phyloP scores from a whole-genome alignment of 805 yeast genomes.

The Myxozyma melibiosi region DNA sequence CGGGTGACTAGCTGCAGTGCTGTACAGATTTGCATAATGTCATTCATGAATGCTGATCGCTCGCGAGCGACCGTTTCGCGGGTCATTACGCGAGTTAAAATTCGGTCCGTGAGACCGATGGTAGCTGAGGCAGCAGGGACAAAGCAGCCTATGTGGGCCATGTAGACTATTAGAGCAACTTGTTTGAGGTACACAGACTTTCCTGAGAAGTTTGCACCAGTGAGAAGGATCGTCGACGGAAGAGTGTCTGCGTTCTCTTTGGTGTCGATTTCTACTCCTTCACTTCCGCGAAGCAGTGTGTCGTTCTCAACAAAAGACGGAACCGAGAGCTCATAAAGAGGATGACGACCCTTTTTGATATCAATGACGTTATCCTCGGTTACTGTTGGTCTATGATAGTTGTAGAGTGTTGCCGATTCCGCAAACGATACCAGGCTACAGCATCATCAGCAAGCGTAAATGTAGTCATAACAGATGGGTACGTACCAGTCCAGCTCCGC shows the following conservation, averaged over 20 bases:
- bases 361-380: constrained; percentile 38
- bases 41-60: constrained; percentile 55
- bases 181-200: constrained; percentile 56
- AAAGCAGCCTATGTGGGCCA: constrained; percentile 58
- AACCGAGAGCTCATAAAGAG: constrained; percentile 48
- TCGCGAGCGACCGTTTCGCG: constrained; percentile 47
- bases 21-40: constrained; percentile 49
- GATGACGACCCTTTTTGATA: constrained; percentile 49
- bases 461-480: not conserved
- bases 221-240: constrained; percentile 42
- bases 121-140: constrained; percentile 54
- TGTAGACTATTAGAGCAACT: constrained; percentile 51
- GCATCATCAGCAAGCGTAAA: constrained; percentile 13
- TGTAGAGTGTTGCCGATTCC: constrained; percentile 36
- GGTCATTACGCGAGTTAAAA: constrained; percentile 51
- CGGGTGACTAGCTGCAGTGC: constrained; percentile 47
- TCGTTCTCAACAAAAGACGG: constrained; percentile 51
- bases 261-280: constrained; percentile 36
- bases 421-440: constrained; percentile 42
- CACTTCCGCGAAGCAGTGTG: constrained; percentile 40
- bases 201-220: constrained; percentile 58
- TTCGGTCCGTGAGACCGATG: constrained; percentile 52
- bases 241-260: too few relatives aligned
- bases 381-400: constrained; percentile 44
- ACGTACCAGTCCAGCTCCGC: constrained; percentile 45